These are phyloP conservation scores for Albifimbria verrucaria DNA, from an alignment of 2,329 filamentous ascomycete genomes.

Conservation along the genomic window DNA sequence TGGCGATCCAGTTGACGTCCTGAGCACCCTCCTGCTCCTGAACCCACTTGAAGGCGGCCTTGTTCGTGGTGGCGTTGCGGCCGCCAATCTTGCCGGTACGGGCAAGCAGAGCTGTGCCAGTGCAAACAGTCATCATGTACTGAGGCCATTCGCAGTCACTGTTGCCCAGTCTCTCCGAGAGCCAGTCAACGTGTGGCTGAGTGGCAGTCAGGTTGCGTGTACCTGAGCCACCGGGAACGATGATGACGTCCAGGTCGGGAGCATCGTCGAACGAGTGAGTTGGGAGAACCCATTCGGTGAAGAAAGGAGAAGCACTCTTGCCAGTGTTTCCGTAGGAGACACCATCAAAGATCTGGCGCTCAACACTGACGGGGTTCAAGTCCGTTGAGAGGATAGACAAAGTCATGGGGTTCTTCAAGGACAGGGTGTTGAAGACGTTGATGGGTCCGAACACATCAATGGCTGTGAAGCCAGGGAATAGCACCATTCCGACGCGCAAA, in stretches of 20 bases:
- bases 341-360: constrained; percentile 8
- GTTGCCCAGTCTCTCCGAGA: constrained; percentile 15
- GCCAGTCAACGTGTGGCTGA: constrained; percentile 38
- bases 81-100: constrained; percentile 1
- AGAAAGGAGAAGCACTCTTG: constrained; percentile 3
- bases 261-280: constrained; percentile 38
- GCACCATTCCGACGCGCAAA: constrained; percentile 20
- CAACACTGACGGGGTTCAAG: constrained; percentile 1
- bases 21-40: neutral
- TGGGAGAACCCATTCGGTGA: constrained; percentile 13
- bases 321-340: constrained; percentile 5
- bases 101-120: constrained; percentile 1
- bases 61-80: constrained; percentile 1
- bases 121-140: constrained; percentile 2
- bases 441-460: constrained; percentile 41
- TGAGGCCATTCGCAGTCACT: neutral
- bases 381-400: neutral
- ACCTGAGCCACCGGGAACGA: constrained; percentile 53
- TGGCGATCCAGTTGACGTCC: constrained; percentile 46
- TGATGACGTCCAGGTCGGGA: constrained; percentile 43
- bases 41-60: constrained; percentile 2
- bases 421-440: constrained; percentile 37
- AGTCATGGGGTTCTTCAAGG: constrained; percentile 17
- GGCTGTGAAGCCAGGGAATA: constrained; percentile 39
- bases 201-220: constrained; percentile 25